These are phyloP conservation scores for Colletotrichum phormii DNA, from an alignment of 2,329 filamentous ascomycete genomes.

Conservation along the genomic window DNA sequence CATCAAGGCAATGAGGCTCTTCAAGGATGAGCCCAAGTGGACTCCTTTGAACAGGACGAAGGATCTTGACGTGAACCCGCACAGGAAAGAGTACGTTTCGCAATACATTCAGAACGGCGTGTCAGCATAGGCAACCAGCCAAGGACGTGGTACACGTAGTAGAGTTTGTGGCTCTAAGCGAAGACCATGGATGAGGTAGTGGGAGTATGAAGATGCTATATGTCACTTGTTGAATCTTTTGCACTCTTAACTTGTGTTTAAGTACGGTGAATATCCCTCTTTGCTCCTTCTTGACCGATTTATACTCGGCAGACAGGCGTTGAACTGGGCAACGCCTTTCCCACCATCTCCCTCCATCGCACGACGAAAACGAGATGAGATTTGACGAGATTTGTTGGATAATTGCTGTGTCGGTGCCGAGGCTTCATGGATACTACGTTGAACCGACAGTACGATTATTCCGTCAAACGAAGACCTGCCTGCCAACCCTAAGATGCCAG, in stretches of 20 bases:
- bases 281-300: not conserved
- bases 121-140: conserved; percentile 1
- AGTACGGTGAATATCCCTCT: not conserved
- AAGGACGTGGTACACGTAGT: not conserved
- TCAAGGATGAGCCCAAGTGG: conserved; percentile 99
- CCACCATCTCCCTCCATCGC: too few species aligned
- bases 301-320: not conserved
- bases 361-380: too few species aligned
- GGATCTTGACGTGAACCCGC: conserved; percentile 83
- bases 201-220: not conserved
- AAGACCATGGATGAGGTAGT: not conserved
- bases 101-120: conserved; percentile 47
- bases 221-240: not conserved
- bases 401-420: too few species aligned
- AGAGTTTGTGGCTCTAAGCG: not conserved
- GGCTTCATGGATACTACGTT: too few species aligned
- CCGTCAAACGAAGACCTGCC: too few species aligned
- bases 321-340: too few species aligned
- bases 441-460: too few species aligned
- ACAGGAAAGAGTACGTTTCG: conserved; percentile 81
- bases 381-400: too few species aligned
- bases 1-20: conserved; percentile 94
- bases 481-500: too few species aligned
- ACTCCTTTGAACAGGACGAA: conserved; percentile 86
- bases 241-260: not conserved